A percentile compares a stretch with the other conserved stretches of the same genome.
Evolutionary conservation across 2,329 filamentous ascomycete genomes (phyloP).

Genomic region (Mariannaea elegans): DNA sequence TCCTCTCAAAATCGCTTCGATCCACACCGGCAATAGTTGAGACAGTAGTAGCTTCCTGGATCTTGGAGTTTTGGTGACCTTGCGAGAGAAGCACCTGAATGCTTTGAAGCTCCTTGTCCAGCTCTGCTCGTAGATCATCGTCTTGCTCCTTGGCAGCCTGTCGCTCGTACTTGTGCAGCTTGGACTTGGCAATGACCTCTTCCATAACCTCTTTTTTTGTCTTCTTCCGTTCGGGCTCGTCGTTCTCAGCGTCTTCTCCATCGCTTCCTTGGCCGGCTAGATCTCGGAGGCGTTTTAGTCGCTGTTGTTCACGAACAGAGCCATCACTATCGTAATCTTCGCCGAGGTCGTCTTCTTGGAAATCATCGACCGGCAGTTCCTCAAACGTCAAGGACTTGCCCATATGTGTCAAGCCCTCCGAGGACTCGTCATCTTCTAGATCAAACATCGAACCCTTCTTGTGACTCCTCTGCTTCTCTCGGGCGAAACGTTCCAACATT

Average conservation of each 20-base stretch:
- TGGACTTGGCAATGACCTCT: constrained; percentile 97
- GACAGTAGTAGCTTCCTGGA: constrained; percentile 35
- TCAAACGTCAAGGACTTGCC: constrained; percentile 78
- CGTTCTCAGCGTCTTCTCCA: constrained; percentile 59
- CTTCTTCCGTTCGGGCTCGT: constrained; percentile 85
- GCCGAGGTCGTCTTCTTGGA: constrained; percentile 78
- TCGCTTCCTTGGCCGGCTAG: constrained; percentile 56
- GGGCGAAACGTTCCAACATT: constrained; percentile 88
- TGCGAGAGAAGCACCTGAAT: constrained; percentile 77
- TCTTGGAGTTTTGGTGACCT: constrained; percentile 50
- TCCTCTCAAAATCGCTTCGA: constrained; percentile 77
- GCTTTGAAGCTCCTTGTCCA: constrained; percentile 84
- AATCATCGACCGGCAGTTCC: constrained; percentile 69
- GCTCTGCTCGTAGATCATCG: constrained; percentile 82
- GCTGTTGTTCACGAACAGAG: constrained; percentile 62
- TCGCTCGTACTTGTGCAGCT: constrained; percentile 92
- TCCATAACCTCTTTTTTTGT: constrained; percentile 97
- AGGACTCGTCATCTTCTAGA: constrained; percentile 77
- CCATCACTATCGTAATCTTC: constrained; percentile 66
- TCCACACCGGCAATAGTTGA: constrained; percentile 62
- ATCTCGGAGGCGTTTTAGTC: constrained; percentile 64
- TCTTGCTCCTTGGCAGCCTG: constrained; percentile 94
- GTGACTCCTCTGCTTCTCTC: constrained; percentile 82
- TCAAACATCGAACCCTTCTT: constrained; percentile 87
- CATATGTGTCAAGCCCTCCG: constrained; percentile 79